A percentile compares a stretch with the other conserved stretches of the same genome.
These are phyloP conservation scores for Euclidium syriacum DNA, from an alignment of 345 rosid species.

Conservation along the genomic window DNA sequence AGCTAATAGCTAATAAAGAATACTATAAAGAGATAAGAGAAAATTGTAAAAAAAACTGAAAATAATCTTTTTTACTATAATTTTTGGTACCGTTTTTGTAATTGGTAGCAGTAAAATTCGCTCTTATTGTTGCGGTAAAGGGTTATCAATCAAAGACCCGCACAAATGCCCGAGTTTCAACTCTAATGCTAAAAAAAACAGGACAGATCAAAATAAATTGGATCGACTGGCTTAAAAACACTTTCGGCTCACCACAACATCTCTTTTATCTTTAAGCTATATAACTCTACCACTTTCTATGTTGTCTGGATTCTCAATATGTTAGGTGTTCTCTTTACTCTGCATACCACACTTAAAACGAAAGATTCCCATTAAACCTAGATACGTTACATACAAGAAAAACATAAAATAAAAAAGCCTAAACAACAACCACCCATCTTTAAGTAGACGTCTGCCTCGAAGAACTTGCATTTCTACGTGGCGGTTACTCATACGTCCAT, in stretches of 20 bases:
- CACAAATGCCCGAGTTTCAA: too few species aligned
- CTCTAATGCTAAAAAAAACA: too few species aligned
- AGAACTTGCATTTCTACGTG: constrained; percentile 26
- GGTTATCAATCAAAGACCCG: too few species aligned
- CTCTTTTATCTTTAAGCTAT: background rate
- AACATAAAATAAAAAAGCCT: background rate
- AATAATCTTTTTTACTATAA: too few species aligned
- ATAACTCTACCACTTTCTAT: background rate
- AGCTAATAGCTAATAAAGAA: too few species aligned
- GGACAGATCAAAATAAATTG: background rate
- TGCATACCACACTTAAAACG: background rate
- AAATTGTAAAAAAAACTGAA: too few species aligned
- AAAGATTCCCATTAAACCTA: constrained; percentile 12
- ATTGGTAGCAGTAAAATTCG: too few species aligned
- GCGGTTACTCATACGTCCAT: constrained; percentile 25
- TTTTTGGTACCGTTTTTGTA: too few species aligned
- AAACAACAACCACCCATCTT: background rate
- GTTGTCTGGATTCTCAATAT: background rate
- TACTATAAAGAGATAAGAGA: too few species aligned
- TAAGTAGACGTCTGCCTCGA: constrained; percentile 19
- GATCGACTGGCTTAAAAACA: background rate
- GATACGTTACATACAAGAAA: constrained; percentile 1
- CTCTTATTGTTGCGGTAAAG: too few species aligned
- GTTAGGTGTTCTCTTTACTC: background rate
- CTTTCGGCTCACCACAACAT: background rate